Conservation (phyloP, 2,329 filamentous ascomycete genomes). For the Neofusicoccum sp. region DNA sequence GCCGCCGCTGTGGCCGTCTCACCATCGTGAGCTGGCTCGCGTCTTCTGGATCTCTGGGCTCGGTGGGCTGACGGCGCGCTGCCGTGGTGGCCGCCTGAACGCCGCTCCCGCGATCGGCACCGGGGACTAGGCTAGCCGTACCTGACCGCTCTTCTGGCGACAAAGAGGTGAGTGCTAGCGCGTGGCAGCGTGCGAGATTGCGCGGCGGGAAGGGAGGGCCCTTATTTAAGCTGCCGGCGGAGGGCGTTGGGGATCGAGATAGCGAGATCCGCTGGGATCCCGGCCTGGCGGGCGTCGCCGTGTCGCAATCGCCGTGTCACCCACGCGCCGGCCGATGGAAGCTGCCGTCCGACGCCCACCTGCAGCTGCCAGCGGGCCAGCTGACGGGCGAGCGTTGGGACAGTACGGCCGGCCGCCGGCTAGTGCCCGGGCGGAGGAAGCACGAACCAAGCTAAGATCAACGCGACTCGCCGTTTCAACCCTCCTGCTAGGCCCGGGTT, state of each 20-base stretch:
- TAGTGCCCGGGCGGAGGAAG: background rate
- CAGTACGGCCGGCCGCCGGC: background rate
- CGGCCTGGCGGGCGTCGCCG: background rate
- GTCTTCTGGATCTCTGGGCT: background rate
- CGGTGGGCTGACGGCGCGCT: background rate
- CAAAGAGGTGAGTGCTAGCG: background rate
- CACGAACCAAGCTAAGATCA: slow-evolving; percentile 2
- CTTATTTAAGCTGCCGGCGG: slow-evolving; percentile 13
- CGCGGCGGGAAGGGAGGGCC: background rate
- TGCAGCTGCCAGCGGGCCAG: background rate
- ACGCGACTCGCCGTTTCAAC: background rate
- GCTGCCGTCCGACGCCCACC: background rate
- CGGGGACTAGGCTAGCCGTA: background rate
- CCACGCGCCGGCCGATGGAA: background rate
- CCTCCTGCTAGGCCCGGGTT: background rate
- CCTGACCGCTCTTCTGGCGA: slow-evolving; percentile 6
- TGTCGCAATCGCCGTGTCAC: background rate
- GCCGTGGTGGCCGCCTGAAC: background rate
- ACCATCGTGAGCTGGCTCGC: slow-evolving; percentile 3
- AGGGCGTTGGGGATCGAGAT: background rate
- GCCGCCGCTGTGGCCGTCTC: background rate
- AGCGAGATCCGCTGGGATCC: no score
- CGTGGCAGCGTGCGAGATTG: background rate
- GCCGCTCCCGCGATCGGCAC: background rate
- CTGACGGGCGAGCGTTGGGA: background rate